Percentiles rank a stretch among this genome's conserved stretches.
These are phyloP conservation scores for Cutaneotrichosporon cavernicola DNA, from an alignment of 1,284 basidiomycete species.

Conservation along the genomic window DNA sequence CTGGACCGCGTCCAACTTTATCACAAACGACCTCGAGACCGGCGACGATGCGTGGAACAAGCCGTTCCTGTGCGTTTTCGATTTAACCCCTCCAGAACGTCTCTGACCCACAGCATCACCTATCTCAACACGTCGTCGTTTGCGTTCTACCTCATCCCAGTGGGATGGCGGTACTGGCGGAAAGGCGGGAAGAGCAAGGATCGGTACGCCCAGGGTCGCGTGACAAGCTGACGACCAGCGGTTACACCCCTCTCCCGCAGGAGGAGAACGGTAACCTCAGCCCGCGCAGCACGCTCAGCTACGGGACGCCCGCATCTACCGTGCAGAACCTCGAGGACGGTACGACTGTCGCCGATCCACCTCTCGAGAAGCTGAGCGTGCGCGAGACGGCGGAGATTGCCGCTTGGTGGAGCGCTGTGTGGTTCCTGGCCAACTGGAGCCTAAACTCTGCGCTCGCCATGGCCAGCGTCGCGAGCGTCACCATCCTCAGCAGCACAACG, in stretches of 20 bases:
- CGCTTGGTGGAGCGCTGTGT: slow-evolving; percentile 73
- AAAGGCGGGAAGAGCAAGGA: slow-evolving; percentile 4
- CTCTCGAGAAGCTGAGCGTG: slow-evolving; percentile 57
- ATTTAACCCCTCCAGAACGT: neutral
- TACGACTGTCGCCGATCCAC: slow-evolving; percentile 10
- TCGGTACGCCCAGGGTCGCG: neutral
- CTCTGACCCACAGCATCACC: slow-evolving; percentile 43
- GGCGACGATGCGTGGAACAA: slow-evolving; percentile 50
- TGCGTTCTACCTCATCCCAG: slow-evolving; percentile 80
- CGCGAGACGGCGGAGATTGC: slow-evolving; percentile 75
- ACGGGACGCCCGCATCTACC: slow-evolving; percentile 1
- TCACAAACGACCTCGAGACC: slow-evolving; percentile 47
- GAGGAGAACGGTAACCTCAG: slow-evolving; percentile 1
- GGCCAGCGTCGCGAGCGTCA: slow-evolving; percentile 87
- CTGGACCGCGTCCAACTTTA: slow-evolving; percentile 50
- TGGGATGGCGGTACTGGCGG: slow-evolving; percentile 22
- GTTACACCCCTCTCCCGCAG: slow-evolving; percentile 8
- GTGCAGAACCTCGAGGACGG: slow-evolving; percentile 10
- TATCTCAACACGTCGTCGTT: slow-evolving; percentile 64
- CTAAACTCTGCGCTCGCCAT: slow-evolving; percentile 76
- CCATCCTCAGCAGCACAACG: slow-evolving; percentile 82
- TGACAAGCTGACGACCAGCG: slow-evolving; percentile 5
- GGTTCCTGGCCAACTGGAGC: slow-evolving; percentile 90
- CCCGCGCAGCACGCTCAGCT: neutral
- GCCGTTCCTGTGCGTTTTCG: slow-evolving; percentile 49